Evolutionary conservation across 192 early-diverging fungal genomes (phyloP).

Genomic region (Coemansia sp.): DNA sequence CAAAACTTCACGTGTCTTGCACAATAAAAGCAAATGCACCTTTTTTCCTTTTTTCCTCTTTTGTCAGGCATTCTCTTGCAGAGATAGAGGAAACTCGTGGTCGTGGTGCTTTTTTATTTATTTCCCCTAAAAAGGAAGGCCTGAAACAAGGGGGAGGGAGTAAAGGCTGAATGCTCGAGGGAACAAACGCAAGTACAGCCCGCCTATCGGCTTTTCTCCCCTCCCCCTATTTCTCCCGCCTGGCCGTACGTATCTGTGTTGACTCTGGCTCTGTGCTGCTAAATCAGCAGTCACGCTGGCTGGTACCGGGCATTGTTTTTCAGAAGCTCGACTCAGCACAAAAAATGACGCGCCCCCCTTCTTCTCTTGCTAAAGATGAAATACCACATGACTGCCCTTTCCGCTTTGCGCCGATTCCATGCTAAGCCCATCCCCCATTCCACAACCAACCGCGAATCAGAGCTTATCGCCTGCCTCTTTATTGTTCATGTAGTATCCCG

Average conservation of each 20-base stretch:
- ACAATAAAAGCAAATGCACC: background rate
- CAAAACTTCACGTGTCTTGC: background rate
- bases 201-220: background rate
- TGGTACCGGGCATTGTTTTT: too few relatives aligned
- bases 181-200: background rate
- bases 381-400: background rate
- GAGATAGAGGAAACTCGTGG: background rate
- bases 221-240: background rate
- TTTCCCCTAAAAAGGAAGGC: background rate
- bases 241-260: background rate
- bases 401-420: constrained; percentile 1
- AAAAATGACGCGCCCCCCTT: background rate
- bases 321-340: background rate
- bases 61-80: background rate
- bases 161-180: background rate
- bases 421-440: background rate
- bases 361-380: background rate
- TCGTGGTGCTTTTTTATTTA: background rate
- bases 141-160: constrained; percentile 8
- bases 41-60: background rate
- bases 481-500: constrained; percentile 68
- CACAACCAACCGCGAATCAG: background rate
- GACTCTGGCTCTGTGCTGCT: background rate
- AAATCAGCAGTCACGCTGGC: constrained; percentile 4
- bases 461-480: background rate